phyloP scores from a whole-genome alignment of 148 eudicot species.

The Persicaria tinctoria region DNA sequence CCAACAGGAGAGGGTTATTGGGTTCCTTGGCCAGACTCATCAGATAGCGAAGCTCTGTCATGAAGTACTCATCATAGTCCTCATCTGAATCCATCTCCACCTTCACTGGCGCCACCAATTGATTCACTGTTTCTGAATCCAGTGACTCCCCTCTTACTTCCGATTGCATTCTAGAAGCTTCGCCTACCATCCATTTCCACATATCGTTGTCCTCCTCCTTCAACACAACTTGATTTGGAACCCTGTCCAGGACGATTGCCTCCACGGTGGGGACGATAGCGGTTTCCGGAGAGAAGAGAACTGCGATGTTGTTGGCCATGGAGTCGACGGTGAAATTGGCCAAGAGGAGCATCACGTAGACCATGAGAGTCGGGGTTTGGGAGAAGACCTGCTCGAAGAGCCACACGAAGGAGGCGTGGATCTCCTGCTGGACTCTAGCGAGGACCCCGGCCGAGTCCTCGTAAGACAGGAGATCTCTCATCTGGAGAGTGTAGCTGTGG shows the following conservation, averaged over 20 bases:
- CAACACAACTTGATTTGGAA: slow-evolving; percentile 20
- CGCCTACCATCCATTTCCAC: slow-evolving; percentile 52
- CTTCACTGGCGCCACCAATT: slow-evolving; percentile 68
- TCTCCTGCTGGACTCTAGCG: slow-evolving; percentile 51
- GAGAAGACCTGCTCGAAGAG: slow-evolving; percentile 76
- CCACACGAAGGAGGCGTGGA: slow-evolving; percentile 84
- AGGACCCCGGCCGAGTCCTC: slow-evolving; percentile 65
- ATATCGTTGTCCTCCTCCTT: slow-evolving; percentile 25
- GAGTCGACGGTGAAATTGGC: slow-evolving; percentile 63
- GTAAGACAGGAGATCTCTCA: slow-evolving; percentile 44
- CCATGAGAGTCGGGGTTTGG: slow-evolving; percentile 78
- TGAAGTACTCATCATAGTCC: background rate
- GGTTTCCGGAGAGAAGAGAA: no score
- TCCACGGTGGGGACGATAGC: no score
- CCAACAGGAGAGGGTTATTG: background rate
- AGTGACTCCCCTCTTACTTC: slow-evolving; percentile 28
- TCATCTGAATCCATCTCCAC: slow-evolving; percentile 28
- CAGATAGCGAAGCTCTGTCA: background rate
- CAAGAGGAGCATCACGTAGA: slow-evolving; percentile 62
- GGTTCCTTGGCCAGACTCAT: background rate
- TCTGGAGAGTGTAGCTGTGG: slow-evolving; percentile 50
- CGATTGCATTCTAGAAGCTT: slow-evolving; percentile 49
- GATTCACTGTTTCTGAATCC: slow-evolving; percentile 41
- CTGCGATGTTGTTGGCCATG: background rate
- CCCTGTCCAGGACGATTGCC: slow-evolving; percentile 31